Percentiles rank a stretch among this genome's conserved stretches.
Evolutionary conservation across 2,329 filamentous ascomycete species (phyloP).

Genomic region (Claviceps maximensis): DNA sequence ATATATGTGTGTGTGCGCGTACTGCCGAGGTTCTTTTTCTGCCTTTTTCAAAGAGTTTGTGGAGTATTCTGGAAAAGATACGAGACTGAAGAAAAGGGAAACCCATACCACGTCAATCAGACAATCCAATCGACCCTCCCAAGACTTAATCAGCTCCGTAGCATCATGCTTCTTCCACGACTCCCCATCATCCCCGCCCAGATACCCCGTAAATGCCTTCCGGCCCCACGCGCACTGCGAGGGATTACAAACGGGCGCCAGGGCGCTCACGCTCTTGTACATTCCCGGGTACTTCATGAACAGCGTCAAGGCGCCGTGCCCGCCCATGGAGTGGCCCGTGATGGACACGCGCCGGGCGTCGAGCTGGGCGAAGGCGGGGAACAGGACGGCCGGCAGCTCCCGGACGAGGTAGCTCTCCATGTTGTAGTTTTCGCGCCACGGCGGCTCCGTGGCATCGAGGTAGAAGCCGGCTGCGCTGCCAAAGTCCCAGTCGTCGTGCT

Average conservation of each 20-base stretch:
- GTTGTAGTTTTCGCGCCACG: conserved; percentile 67
- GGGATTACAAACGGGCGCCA: conserved; percentile 83
- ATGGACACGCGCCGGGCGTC: conserved; percentile 65
- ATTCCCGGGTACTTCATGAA: conserved; percentile 83
- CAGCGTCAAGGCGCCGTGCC: conserved; percentile 84
- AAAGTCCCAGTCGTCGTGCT: conserved; percentile 86
- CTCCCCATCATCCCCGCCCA: conserved; percentile 55
- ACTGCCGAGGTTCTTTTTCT: too few relatives aligned
- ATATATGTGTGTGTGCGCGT: too few relatives aligned
- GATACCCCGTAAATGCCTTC: conserved; percentile 88
- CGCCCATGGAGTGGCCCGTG: conserved; percentile 93
- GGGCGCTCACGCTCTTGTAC: conserved; percentile 82
- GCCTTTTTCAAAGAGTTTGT: neutral
- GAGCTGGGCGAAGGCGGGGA: conserved; percentile 54
- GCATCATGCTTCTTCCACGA: conserved; percentile 87
- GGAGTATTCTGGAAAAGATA: too few relatives aligned
- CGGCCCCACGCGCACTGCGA: conserved; percentile 80
- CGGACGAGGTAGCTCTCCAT: conserved; percentile 91
- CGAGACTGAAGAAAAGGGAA: neutral
- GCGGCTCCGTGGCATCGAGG: conserved; percentile 65
- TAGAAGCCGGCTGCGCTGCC: conserved; percentile 91
- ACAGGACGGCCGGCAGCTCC: conserved; percentile 72
- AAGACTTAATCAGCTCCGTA: conserved; percentile 71
- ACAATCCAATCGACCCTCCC: conserved; percentile 57
- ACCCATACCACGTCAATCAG: conserved; percentile 72